These are phyloP conservation scores for Amanita molliuscula DNA, from an alignment of 768 basidiomycete species.

Conservation along the genomic window DNA sequence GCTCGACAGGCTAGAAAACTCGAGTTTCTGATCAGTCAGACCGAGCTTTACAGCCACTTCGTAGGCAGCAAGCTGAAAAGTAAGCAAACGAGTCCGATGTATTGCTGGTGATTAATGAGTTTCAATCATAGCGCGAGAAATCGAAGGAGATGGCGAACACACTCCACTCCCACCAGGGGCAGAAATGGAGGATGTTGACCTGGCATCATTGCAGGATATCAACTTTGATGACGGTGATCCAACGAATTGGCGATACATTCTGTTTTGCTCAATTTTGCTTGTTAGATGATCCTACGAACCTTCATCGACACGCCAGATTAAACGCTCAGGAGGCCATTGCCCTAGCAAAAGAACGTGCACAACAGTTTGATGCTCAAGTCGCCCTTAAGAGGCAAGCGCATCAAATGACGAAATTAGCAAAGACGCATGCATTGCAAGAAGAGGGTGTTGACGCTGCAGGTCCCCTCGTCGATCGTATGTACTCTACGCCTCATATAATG, in stretches of 20 bases:
- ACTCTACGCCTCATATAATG: neutral
- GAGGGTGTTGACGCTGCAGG: conserved; percentile 17
- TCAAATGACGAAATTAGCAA: conserved; percentile 62
- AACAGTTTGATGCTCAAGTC: conserved; percentile 79
- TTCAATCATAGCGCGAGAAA: conserved; percentile 53
- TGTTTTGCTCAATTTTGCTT: neutral
- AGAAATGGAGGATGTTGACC: conserved; percentile 44
- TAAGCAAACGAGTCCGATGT: conserved; percentile 23
- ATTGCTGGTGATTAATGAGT: conserved; percentile 6
- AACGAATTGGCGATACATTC: neutral
- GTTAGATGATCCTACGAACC: conserved; percentile 79
- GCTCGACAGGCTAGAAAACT: conserved; percentile 92
- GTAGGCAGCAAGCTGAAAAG: conserved; percentile 94
- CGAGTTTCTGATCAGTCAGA: conserved; percentile 97
- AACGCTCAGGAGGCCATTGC: conserved; percentile 87
- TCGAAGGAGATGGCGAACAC: conserved; percentile 47
- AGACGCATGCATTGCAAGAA: conserved; percentile 37
- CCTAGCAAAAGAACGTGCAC: conserved; percentile 67
- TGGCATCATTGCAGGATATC: conserved; percentile 52
- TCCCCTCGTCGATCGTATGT: conserved; percentile 67
- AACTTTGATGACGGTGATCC: conserved; percentile 84
- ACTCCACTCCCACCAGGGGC: conserved; percentile 44
- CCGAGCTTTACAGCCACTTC: conserved; percentile 98
- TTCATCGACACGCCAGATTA: conserved; percentile 73
- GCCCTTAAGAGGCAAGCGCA: conserved; percentile 74